Base-by-base conservation (phyloP, 164 flowering plant genomes). In the Sedum album region DNA sequence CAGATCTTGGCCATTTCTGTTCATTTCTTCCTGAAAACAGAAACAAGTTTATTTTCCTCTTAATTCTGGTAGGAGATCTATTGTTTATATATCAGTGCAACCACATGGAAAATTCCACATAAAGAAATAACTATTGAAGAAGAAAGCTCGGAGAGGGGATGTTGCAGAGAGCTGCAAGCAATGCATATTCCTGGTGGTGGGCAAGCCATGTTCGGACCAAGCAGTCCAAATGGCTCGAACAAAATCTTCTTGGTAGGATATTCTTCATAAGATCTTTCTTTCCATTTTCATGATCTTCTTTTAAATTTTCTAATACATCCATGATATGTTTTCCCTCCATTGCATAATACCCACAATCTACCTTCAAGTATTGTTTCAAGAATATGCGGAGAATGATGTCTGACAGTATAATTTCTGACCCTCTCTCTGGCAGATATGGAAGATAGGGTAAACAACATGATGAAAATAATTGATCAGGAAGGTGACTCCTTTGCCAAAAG, bases 171-270 rank as follows among this genome's bases (percentile, higher is more conserved):
- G 96, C 96, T 18, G 93, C 96, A 73, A 83, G 82, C 78, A 86
- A 85, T 76, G 93, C 93, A 1, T 89, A 86, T 79, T 86, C 96
- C 70, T 87, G 93, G 96, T 87, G 96, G 96, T 87, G 92, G 93
- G 93, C 93, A 0, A 83, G 89, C 79, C 90, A 87, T 73, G 76
- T 87, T 48, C 74, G 96, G 72, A 89, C 96, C 4, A 87, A 87
- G 74, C 96, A 89, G 61, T 87, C 96, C 0, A 89, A 86, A 83
- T 87, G 96, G 96, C 85, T 89, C 36, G 89, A 89, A 68, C 82
- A 86, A 39, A 86, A 81, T 74, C 84, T 89, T 55, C 83, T 82
- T 64, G 95, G 95, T 85, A 72, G 0, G 25, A 51, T n/a, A 5
- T n/a, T 51, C 57, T 28, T 53, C n/a, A n/a, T n/a, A n/a, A n/a